Evolutionary conservation across 2,329 filamentous ascomycete species (phyloP).

Genomic region (Talaromyces sp.): DNA sequence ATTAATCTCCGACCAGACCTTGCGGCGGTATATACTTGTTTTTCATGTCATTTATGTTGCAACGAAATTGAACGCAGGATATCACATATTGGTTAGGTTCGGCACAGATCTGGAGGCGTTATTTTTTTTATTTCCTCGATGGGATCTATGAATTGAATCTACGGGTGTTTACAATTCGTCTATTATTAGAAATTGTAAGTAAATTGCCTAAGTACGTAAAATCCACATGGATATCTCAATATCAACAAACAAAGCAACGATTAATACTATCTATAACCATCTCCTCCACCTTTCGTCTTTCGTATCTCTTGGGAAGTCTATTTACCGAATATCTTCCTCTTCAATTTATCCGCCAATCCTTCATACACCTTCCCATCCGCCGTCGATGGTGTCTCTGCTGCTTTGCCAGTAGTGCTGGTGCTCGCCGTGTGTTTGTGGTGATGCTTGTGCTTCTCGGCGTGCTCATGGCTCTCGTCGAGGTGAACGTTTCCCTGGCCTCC

Average conservation of each 20-base stretch:
- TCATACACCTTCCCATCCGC: conserved; percentile 24
- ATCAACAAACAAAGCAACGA: background rate
- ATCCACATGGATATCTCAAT: conserved; percentile 3
- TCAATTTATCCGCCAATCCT: conserved; percentile 50
- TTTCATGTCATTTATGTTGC: conserved; percentile 1
- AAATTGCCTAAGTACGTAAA: background rate
- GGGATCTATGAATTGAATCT: background rate
- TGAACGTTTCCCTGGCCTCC: conserved; percentile 48
- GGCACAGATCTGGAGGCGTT: background rate
- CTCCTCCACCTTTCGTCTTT: too few relatives aligned
- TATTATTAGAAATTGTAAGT: background rate
- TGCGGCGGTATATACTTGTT: background rate
- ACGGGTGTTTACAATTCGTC: background rate
- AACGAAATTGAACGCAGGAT: conserved; percentile 5
- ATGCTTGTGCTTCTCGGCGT: conserved; percentile 31
- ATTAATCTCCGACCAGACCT: background rate
- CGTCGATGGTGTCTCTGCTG: background rate
- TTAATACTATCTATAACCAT: background rate
- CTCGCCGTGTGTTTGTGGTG: background rate
- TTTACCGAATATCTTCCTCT: conserved; percentile 41
- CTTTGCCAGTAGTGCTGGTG: background rate
- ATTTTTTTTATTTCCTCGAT: background rate
- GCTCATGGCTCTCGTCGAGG: conserved; percentile 34
- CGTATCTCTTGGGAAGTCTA: too few relatives aligned
- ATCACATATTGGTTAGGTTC: conserved; percentile 1